Conservation (phyloP, 2,329 filamentous ascomycete species). For the Acarospora socialis region DNA sequence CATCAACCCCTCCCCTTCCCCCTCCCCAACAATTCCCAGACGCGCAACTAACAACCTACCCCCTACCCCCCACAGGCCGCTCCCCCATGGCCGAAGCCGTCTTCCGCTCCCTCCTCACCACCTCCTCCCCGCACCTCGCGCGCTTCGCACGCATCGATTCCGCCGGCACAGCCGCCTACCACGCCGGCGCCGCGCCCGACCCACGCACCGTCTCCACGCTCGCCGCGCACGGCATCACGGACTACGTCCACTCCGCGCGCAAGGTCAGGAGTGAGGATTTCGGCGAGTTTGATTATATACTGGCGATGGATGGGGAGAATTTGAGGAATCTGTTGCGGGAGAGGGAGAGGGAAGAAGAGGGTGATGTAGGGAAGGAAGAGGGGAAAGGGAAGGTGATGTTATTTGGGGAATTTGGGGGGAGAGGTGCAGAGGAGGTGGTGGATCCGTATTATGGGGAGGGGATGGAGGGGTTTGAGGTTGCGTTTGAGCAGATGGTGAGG, state of each 20-base stretch:
- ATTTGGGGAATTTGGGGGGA: slow-evolving; percentile 68
- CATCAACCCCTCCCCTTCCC: not conserved
- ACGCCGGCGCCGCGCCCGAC: slow-evolving; percentile 63
- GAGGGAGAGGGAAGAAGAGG: slow-evolving; percentile 39
- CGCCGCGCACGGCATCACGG: slow-evolving; percentile 54
- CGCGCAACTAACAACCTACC: slow-evolving; percentile 2
- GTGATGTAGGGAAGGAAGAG: slow-evolving; percentile 18
- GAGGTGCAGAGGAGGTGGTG: slow-evolving; percentile 54
- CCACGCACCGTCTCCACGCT: slow-evolving; percentile 71
- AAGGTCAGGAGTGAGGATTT: slow-evolving; percentile 64
- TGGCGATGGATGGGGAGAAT: slow-evolving; percentile 87
- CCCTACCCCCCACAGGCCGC: slow-evolving; percentile 30
- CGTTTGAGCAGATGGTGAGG: slow-evolving; percentile 69
- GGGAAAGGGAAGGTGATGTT: slow-evolving; percentile 47
- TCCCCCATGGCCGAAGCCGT: slow-evolving; percentile 95
- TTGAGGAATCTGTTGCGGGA: slow-evolving; percentile 52
- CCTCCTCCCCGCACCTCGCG: slow-evolving; percentile 42
- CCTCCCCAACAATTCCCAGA: too few species aligned
- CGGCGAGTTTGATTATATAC: slow-evolving; percentile 74
- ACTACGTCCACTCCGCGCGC: slow-evolving; percentile 64
- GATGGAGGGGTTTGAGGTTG: slow-evolving; percentile 61
- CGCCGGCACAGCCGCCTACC: slow-evolving; percentile 82
- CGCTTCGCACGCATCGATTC: slow-evolving; percentile 62
- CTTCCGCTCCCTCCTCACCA: slow-evolving; percentile 57
- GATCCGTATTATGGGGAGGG: slow-evolving; percentile 97